Percentiles rank a stretch among this genome's conserved stretches.
Evolutionary conservation across 2,329 filamentous ascomycete genomes (phyloP).

Genomic region (Zymoseptoria passerinii): DNA sequence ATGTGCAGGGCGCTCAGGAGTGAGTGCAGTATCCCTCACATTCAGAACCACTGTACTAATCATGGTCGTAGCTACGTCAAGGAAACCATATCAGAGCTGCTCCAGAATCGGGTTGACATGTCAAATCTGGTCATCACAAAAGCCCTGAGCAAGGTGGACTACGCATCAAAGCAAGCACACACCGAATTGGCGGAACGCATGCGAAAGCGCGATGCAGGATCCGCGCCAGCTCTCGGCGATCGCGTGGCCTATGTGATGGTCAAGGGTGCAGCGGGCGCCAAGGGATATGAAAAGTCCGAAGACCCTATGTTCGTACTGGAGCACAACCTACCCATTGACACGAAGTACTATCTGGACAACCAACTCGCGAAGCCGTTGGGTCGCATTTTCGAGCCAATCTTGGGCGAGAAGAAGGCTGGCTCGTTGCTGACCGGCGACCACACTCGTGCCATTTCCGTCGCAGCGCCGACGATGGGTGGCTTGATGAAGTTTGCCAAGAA

Average conservation of each 20-base stretch:
- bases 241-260: slow-evolving; percentile 98
- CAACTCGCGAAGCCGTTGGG: slow-evolving; percentile 90
- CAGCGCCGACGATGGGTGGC: slow-evolving; percentile 81
- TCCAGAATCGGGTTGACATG: slow-evolving; percentile 98
- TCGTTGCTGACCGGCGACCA: slow-evolving; percentile 85
- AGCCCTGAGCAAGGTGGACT: slow-evolving; percentile 82
- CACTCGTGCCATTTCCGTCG: slow-evolving; percentile 87
- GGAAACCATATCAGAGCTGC: slow-evolving; percentile 82
- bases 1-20: slow-evolving; percentile 86
- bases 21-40: slow-evolving; percentile 43
- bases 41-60: slow-evolving; percentile 32
- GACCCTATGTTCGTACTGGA: slow-evolving; percentile 96
- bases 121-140: slow-evolving; percentile 99
- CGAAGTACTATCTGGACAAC: slow-evolving; percentile 97
- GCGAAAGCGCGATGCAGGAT: slow-evolving; percentile 93
- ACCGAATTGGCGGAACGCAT: slow-evolving; percentile 92
- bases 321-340: slow-evolving; percentile 96
- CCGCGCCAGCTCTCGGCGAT: slow-evolving; percentile 84
- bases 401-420: slow-evolving; percentile 84
- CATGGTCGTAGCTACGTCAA: slow-evolving; percentile 70
- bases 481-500: slow-evolving; percentile 99
- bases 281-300: slow-evolving; percentile 95
- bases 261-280: slow-evolving; percentile 78
- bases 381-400: slow-evolving; percentile 94
- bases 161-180: slow-evolving; percentile 88